Base-by-base conservation (phyloP, 2,329 filamentous ascomycete species). In the Sclerotinia minor region DNA sequence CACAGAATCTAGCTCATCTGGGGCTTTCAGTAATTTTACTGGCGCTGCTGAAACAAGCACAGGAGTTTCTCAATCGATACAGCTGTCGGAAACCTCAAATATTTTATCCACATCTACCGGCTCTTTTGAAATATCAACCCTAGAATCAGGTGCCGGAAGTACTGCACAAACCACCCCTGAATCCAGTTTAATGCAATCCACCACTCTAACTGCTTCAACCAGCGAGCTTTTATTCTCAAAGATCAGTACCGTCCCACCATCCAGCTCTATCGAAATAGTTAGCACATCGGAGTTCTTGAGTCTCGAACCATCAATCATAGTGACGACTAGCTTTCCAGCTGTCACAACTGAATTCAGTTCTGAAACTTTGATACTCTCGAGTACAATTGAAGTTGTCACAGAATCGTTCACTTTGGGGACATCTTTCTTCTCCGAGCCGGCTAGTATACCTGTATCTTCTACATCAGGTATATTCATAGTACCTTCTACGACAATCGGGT, bases 311-410 rank as follows among this genome's bases (percentile, higher is more conserved):
- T 60, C 57, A 3, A n/a, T 47, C 41, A 41, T 32, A 32, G 26
- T 13, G 13, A 47, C 26, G 9, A 47, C 1, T 47, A 32, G 41
- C 41, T 47, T 47, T 9, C 5, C 41, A 60, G 57, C 19, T 35
- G 35, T 47, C 41, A 47, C 41, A 19, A 60, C 26, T 3, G 41
- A 35, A 32, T 19, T 26, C 19, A 35, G 2, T 17, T n/a, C 57
- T 19, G 57, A 59, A n/a, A 47, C 11, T 11, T 19, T 47, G 32
- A 55, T 26, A 17, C 32, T 11, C 26, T 45, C 57, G 5, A 60
- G 57, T 19, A 60, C 57, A 17, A 60, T 60, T 9, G 26, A 47
- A 26, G 11, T 47, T 15, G 15, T 60, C 5, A 60, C 57, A n/a
- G 19, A 47, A 26, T 47, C 44, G 17, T 26, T 35, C 26, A 60